Evolutionary conservation across 441 rosid genomes (phyloP).

Genomic region (Francoa sonchifolia): DNA sequence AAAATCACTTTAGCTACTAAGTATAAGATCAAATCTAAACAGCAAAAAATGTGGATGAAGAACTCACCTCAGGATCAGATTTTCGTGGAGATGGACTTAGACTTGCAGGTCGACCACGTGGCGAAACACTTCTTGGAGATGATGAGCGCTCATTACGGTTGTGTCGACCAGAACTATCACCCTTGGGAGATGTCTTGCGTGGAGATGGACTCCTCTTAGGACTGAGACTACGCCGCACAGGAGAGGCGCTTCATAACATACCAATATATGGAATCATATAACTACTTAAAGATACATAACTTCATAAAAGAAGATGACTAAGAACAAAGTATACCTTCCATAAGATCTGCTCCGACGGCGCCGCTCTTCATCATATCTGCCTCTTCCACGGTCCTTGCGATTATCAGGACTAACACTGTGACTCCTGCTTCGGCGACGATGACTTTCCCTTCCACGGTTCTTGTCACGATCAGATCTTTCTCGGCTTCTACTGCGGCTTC

Average conservation of each 20-base stretch:
- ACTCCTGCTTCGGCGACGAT: conserved; percentile 45
- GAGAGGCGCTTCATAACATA: conserved; percentile 34
- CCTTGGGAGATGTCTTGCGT: conserved; percentile 22
- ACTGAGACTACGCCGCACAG: conserved; percentile 28
- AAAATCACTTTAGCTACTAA: neutral
- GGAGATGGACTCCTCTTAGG: conserved; percentile 31
- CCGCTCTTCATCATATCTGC: conserved; percentile 44
- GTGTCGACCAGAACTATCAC: conserved; percentile 32
- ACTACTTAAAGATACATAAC: neutral
- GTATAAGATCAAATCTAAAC: neutral
- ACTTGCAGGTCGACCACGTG: conserved; percentile 22
- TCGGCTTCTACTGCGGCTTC: conserved; percentile 53
- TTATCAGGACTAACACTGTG: conserved; percentile 48
- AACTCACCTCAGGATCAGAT: conserved; percentile 39
- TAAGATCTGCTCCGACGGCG: conserved; percentile 40
- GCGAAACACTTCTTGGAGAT: conserved; percentile 31
- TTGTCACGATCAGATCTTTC: conserved; percentile 48
- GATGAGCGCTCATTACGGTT: conserved; percentile 25
- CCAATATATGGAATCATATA: neutral
- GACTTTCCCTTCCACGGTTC: conserved; percentile 36
- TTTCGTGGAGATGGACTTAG: conserved; percentile 34
- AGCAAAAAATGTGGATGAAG: neutral
- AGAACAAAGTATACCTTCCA: conserved; percentile 29
- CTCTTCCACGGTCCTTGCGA: conserved; percentile 33
- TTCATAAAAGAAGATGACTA: neutral